Conservation (phyloP, 164 flowering plant genomes). For the Litsea cubeba region DNA sequence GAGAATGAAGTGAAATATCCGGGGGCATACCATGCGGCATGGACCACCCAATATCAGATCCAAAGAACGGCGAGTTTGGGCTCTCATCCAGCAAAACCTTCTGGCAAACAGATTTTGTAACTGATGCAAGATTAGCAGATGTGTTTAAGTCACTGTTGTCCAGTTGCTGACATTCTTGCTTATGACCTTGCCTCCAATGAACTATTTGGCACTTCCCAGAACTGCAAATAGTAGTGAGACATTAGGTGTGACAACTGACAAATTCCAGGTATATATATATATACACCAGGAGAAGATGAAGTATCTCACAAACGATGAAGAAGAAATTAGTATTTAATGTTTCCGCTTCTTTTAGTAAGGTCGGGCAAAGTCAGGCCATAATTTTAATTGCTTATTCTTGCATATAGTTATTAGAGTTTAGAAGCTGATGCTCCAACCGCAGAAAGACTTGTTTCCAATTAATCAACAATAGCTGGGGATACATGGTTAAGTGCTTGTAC, state of each 20-base stretch:
- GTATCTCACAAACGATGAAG: too few species aligned
- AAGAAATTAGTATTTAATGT: too few species aligned
- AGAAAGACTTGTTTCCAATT: too few species aligned
- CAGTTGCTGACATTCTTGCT: conserved; percentile 56
- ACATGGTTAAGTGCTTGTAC: too few species aligned
- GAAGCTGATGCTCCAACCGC: too few species aligned
- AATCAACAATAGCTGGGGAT: too few species aligned
- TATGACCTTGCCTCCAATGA: conserved; percentile 89
- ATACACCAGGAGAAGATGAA: too few species aligned
- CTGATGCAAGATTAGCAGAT: conserved; percentile 23
- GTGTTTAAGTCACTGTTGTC: conserved; percentile 30
- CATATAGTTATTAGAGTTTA: too few species aligned
- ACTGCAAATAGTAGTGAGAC: conserved; percentile 34
- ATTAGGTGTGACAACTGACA: not conserved
- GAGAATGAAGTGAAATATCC: conserved; percentile 15
- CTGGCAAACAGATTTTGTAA: conserved; percentile 22
- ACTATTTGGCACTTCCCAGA: conserved; percentile 88
- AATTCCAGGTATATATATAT: too few species aligned
- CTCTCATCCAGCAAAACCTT: conserved; percentile 18
- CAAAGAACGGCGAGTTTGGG: conserved; percentile 12
- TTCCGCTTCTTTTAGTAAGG: too few species aligned
- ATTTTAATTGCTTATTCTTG: too few species aligned
- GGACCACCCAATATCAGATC: conserved; percentile 18
- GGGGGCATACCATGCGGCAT: conserved; percentile 18
- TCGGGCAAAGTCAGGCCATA: too few species aligned